Percentiles rank a stretch among this genome's conserved stretches.
Conservation (phyloP, 495 filamentous ascomycete genomes). For the Hyaloscypha hepaticicola region DNA sequence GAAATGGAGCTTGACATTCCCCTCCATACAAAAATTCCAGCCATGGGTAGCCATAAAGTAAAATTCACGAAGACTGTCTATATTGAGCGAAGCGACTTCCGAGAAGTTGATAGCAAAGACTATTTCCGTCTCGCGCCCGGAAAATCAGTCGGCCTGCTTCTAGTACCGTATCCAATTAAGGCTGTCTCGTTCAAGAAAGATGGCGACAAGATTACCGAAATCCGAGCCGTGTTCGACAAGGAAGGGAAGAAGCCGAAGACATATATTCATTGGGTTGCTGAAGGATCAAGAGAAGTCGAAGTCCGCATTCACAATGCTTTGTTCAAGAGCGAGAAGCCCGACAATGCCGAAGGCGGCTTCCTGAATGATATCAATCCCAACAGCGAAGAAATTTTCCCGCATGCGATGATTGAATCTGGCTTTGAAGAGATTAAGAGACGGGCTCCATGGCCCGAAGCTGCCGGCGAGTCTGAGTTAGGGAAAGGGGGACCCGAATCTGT, state of each 20-base stretch:
- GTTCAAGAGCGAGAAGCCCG: constrained; percentile 83
- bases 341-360: constrained; percentile 69
- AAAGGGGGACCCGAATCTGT: constrained; percentile 68
- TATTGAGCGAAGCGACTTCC: constrained; percentile 92
- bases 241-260: constrained; percentile 81
- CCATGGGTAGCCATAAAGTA: constrained; percentile 54
- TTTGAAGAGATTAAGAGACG: constrained; percentile 73
- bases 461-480: constrained; percentile 57
- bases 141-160: constrained; percentile 84
- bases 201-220: constrained; percentile 67
- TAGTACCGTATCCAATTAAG: constrained; percentile 79
- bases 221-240: constrained; percentile 63
- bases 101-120: constrained; percentile 77
- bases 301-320: constrained; percentile 78
- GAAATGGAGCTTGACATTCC: constrained; percentile 61
- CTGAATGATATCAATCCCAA: constrained; percentile 82
- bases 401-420: constrained; percentile 82
- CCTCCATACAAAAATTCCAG: constrained; percentile 66
- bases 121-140: constrained; percentile 94
- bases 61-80: constrained; percentile 85
- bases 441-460: constrained; percentile 81
- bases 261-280: constrained; percentile 87
- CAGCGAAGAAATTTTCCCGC: constrained; percentile 71
- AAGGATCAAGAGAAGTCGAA: constrained; percentile 68
- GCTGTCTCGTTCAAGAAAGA: constrained; percentile 76